Evolutionary conservation across 495 filamentous ascomycete genomes (phyloP).

Genomic region (Lentithecium fluviatile): DNA sequence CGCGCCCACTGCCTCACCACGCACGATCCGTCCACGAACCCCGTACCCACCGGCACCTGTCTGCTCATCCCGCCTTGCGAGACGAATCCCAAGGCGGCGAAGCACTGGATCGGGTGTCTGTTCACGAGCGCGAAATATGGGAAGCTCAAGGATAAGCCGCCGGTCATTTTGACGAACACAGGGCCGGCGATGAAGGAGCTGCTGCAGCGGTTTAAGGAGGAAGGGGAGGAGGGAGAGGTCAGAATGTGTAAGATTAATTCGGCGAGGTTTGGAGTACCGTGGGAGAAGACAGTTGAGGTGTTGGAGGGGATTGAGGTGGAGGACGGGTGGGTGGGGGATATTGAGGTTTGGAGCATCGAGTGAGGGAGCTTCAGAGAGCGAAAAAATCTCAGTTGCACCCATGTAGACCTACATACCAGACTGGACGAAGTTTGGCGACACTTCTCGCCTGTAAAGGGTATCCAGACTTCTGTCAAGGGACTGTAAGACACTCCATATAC

Average conservation of each 20-base stretch:
- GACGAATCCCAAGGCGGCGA: conserved; percentile 1
- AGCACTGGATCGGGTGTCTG: conserved; percentile 45
- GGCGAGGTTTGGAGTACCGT: conserved; percentile 43
- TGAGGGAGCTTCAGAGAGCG: neutral
- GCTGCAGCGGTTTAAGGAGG: conserved; percentile 32
- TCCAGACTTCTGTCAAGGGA: too few relatives aligned
- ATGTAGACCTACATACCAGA: neutral
- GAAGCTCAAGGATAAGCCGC: conserved; percentile 34
- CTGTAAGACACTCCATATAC: too few relatives aligned
- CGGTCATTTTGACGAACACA: conserved; percentile 39
- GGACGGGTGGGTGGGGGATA: conserved; percentile 18
- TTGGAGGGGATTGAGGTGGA: conserved; percentile 39
- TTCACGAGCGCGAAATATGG: conserved; percentile 42
- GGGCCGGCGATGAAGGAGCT: conserved; percentile 40
- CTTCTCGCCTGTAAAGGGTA: too few relatives aligned
- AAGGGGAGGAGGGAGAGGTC: conserved; percentile 29
- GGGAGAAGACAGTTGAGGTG: conserved; percentile 38
- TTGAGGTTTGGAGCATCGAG: conserved; percentile 32
- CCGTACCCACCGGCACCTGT: conserved; percentile 39
- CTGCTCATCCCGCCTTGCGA: conserved; percentile 42
- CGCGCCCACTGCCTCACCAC: conserved; percentile 34
- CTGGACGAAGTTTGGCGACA: too few relatives aligned
- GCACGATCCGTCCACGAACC: conserved; percentile 9
- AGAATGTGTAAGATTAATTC: conserved; percentile 46
- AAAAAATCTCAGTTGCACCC: neutral